These are phyloP conservation scores for Hymenoscyphus occultus DNA, from an alignment of 2,329 filamentous ascomycete genomes.

Conservation along the genomic window DNA sequence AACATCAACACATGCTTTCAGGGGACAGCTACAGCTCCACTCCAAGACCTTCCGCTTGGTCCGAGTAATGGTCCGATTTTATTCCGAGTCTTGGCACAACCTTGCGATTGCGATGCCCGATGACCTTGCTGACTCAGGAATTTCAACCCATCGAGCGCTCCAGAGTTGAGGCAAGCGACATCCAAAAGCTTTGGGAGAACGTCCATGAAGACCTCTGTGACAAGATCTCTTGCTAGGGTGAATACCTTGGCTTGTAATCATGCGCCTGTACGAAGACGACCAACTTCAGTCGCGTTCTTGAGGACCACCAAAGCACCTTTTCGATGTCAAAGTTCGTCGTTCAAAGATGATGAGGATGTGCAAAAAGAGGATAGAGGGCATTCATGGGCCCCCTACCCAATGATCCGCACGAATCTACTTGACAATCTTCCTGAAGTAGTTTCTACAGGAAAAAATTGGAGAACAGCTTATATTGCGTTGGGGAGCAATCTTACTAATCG, in stretches of 20 bases:
- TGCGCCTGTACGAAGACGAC: neutral
- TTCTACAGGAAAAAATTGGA: neutral
- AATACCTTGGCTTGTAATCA: constrained; percentile 6
- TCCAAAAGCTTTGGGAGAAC: neutral
- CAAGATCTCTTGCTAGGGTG: constrained; percentile 3
- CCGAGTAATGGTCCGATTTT: neutral
- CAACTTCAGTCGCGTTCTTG: neutral
- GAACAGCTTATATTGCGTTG: constrained; percentile 72
- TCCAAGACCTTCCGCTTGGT: neutral
- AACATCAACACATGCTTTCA: neutral
- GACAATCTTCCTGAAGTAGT: neutral
- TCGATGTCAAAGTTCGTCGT: constrained; percentile 11
- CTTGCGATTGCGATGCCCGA: neutral
- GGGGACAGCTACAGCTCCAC: neutral
- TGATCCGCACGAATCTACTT: neutral
- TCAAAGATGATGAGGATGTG: neutral
- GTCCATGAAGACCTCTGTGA: constrained; percentile 16
- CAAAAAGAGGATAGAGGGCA: neutral
- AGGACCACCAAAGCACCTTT: neutral
- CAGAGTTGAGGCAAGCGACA: neutral
- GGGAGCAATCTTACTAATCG: constrained; percentile 92
- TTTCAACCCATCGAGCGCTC: neutral
- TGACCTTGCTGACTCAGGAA: neutral
- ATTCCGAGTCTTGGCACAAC: neutral
- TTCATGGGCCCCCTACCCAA: neutral